Base-by-base conservation (phyloP, 306 rosid genomes). In the Trichosanthes cucumerina region DNA sequence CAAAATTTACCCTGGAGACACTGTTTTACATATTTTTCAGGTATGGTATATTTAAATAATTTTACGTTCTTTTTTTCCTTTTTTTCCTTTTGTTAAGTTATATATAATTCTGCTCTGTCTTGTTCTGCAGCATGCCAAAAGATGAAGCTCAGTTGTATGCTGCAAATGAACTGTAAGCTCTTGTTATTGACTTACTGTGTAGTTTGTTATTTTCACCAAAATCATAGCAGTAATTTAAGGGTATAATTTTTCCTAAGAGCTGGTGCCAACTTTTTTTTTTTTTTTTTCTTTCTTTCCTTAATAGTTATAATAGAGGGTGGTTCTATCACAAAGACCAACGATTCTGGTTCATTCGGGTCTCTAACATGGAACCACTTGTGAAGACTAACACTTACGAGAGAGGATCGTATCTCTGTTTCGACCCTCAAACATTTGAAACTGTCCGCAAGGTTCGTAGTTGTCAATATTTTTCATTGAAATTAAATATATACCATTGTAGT, bases 1-100 rank as follows among this genome's bases (percentile, higher is more conserved):
- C 91, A 0, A 96, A 96, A 88, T 90, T 96, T 74, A 43, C 93
- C 0, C 80, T 86, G 83, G 98, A 96, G 78, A 90, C 98, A 0
- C 82, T 96, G 84, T 93, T 96, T 85, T 96, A 91, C 84, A 88
- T 92, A 87, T 92, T 96, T 82, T 96, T 92, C 93, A 96, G 99
- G 99, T 95, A 75, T 84, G 43, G 44, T 78, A 24, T 57, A 73
- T 71, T 75, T 59, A 85, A 49, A 6, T 54, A 24, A 44, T 28
- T 18, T n/a, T 81, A 12, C 26, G 36, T 16, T 19, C 16, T 52
- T 41, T 18, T 19, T 69, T 78, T 57, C 5, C 57, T 52, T 13
- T 83, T 24, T 75, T 23, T 23, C 36, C 26, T 19, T 39, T 2
- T 6, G 4, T 38, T 68, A 39, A 10, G 15, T 5, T 39, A 5